Evolutionary conservation across 192 early-diverging fungal genomes (phyloP).

Genomic region (Coemansia sp.): DNA sequence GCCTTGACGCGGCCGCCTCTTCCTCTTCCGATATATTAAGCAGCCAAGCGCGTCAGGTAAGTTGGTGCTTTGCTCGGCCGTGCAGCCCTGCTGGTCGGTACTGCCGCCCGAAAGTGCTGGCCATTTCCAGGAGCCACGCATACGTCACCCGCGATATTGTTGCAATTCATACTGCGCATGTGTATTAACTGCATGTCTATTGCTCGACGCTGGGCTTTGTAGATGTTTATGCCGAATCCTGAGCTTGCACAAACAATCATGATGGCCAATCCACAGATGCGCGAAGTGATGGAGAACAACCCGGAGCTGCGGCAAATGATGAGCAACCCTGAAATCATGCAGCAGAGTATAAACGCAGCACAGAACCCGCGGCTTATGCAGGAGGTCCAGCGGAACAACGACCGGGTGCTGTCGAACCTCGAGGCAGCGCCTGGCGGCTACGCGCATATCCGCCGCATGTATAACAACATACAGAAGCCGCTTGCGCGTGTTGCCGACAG

Average conservation of each 20-base stretch:
- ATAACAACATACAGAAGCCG: conserved; percentile 51
- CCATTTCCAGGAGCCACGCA: no score
- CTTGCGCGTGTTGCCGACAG: conserved; percentile 22
- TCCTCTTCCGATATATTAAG: not conserved
- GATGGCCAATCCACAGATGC: conserved; percentile 50
- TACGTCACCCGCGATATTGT: no score
- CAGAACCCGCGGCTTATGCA: conserved; percentile 53
- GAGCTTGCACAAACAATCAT: conserved; percentile 38
- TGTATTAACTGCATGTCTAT: no score
- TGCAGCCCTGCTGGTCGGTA: no score
- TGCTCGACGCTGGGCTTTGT: not conserved
- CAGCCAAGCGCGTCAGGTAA: conserved; percentile 42
- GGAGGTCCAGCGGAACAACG: conserved; percentile 56
- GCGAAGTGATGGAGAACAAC: conserved; percentile 45
- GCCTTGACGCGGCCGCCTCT: conserved; percentile 5
- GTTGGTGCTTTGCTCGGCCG: not conserved
- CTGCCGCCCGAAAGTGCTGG: no score
- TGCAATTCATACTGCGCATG: no score
- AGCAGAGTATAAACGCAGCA: conserved; percentile 40
- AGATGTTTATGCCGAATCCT: conserved; percentile 37
- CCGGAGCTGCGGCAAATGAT: conserved; percentile 51
- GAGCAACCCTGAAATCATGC: conserved; percentile 40
- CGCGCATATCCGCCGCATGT: conserved; percentile 51
- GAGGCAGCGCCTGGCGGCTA: conserved; percentile 52
- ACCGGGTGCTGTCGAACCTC: conserved; percentile 54